These are phyloP conservation scores for Saccharomycopsis oosterbeekiorum DNA, from an alignment of 805 yeast species.

Conservation along the genomic window DNA sequence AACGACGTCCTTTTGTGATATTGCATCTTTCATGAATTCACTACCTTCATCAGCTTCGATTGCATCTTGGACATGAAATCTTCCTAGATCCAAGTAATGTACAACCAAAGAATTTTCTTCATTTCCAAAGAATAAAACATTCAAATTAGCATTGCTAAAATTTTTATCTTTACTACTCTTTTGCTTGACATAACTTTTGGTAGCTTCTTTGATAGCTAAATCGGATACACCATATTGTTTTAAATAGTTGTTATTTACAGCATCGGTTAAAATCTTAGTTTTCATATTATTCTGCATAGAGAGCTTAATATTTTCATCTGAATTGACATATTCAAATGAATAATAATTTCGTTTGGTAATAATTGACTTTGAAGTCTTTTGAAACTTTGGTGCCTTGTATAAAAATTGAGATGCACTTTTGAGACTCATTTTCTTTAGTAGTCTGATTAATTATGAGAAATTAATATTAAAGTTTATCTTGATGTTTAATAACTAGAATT, in stretches of 20 bases:
- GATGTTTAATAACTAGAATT: too few species aligned
- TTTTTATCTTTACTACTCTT: not conserved
- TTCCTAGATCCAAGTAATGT: slow-evolving; percentile 4
- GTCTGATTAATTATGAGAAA: not conserved
- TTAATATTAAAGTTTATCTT: too few species aligned
- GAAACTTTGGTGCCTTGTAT: not conserved
- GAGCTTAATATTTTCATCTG: not conserved
- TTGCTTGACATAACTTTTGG: not conserved
- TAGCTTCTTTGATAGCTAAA: slow-evolving; percentile 6
- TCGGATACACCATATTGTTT: slow-evolving; percentile 10
- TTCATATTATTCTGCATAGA: slow-evolving; percentile 1
- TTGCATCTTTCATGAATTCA: not conserved
- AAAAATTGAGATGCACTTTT: not conserved
- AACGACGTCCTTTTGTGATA: slow-evolving; percentile 25
- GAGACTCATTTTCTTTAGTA: not conserved
- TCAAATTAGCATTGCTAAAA: slow-evolving; percentile 3
- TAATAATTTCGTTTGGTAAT: slow-evolving; percentile 3
- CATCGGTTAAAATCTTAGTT: slow-evolving; percentile 2
- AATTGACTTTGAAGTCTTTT: not conserved
- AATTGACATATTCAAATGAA: slow-evolving; percentile 8
- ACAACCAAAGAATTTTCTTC: slow-evolving; percentile 5
- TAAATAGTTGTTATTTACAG: slow-evolving; percentile 2
- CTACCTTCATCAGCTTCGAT: slow-evolving; percentile 5
- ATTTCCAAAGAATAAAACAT: slow-evolving; percentile 1
- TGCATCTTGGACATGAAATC: slow-evolving; percentile 7